Base-by-base conservation (phyloP, 495 filamentous ascomycete genomes). In the Bathelium albidoporum region DNA sequence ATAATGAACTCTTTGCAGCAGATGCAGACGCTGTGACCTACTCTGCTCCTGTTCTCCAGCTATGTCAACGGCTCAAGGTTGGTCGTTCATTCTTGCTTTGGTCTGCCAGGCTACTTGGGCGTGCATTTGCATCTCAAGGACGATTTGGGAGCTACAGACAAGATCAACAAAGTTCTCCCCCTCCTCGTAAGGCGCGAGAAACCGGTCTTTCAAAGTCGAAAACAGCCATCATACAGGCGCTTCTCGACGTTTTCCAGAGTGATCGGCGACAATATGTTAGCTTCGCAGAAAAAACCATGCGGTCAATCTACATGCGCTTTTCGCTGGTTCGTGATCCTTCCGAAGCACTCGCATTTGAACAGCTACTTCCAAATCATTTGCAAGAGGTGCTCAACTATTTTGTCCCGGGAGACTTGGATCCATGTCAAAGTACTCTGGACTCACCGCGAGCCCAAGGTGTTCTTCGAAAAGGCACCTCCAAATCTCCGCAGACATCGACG, bases 91-190 rank as follows among this genome's bases (percentile, higher is more conserved):
- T 94, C 71, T 75, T 88, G 14, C 74, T 89, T 2, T 98, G 94
- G 94, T 88, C 88, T 43, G 91, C 87, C 7, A 82, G 85, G 60
- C 87, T 91, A 18, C 78, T 98, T 26, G 94, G 94, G 22, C 83
- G 90, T 67, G 86, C 90, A 0, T 97, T 91, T 74, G 85, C 88
- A 52, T 81, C 87, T 2, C 49, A 55, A 55, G 49, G 49, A 7
- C 49, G 29, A 7, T 11, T 55, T 28, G 76, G 53, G 79, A 81
- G 59, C 77, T 78, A 41, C 73, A 75, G 26, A 45, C 24, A 32
- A 5, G 32, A 18, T 32, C 59, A 24, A 65, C 60, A 1, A 41
- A 76, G 14, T 39, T 14, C 0, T 77, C 77, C 28, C 43, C 70
- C 12, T 20, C 20, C 4, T 55, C 39, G 59, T 2, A 59, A 9